Percentiles rank a stretch among this genome's conserved stretches.
phyloP scores from a whole-genome alignment of 2,329 filamentous ascomycete genomes.

The Tolypocladium album region DNA sequence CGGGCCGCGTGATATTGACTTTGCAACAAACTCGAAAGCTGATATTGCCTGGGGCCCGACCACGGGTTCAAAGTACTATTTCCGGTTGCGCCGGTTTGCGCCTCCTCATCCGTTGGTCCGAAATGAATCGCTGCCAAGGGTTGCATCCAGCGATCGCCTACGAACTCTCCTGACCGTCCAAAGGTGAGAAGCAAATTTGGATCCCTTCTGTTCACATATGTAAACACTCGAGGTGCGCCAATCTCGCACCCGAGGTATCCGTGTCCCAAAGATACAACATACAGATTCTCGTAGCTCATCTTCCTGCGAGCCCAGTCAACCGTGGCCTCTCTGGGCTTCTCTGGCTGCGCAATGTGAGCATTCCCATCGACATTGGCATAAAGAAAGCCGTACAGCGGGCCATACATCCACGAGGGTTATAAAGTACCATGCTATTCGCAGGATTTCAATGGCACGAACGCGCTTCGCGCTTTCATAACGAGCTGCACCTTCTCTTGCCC shows the following conservation, averaged over 20 bases:
- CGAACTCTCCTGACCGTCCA: background rate
- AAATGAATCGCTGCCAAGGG: background rate
- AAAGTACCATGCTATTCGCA: background rate
- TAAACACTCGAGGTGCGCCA: background rate
- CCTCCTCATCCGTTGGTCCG: background rate
- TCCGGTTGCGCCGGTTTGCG: background rate
- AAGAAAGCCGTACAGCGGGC: too few species aligned
- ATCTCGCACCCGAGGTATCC: background rate
- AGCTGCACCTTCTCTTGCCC: background rate
- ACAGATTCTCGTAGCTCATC: too few species aligned
- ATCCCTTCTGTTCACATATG: background rate
- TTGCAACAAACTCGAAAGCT: background rate
- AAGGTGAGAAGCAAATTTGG: background rate
- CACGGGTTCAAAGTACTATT: background rate
- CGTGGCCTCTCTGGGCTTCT: background rate
- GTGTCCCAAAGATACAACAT: background rate
- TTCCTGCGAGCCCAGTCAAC: too few species aligned
- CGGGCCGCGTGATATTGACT: background rate
- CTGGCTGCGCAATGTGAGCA: background rate
- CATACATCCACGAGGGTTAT: too few species aligned
- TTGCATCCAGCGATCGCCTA: background rate
- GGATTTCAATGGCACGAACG: background rate
- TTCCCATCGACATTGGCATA: background rate
- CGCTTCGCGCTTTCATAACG: background rate
- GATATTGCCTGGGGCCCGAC: background rate